A percentile compares a stretch with the other conserved stretches of the same genome.
Conservation (phyloP, 2,329 filamentous ascomycete genomes). For the Fusarium pininemorale region DNA sequence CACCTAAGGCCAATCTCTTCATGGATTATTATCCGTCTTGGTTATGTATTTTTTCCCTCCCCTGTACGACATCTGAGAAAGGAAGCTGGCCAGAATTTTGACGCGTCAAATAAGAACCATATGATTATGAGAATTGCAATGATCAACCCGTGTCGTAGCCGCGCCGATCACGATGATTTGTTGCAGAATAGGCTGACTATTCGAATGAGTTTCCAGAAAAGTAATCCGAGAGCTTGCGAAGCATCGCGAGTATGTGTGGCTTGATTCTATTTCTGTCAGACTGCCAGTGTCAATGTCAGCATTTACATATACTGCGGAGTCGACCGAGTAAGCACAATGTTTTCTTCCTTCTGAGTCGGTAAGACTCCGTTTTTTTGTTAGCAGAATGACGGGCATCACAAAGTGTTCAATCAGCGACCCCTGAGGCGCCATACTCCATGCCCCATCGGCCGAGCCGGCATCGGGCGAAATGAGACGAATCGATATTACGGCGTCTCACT, state of each 20-base stretch:
- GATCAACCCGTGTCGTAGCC: background rate
- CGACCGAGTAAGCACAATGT: conserved; percentile 36
- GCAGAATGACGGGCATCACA: conserved; percentile 25
- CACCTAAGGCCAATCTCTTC: background rate
- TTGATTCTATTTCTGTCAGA: conserved; percentile 8
- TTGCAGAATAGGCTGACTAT: background rate
- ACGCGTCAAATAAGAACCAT: conserved; percentile 7
- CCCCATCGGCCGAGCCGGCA: conserved; percentile 33
- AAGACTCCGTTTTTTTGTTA: conserved; percentile 16
- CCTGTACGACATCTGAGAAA: conserved; percentile 6
- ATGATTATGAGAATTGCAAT: background rate
- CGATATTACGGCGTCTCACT: conserved; percentile 9
- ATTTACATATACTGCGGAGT: conserved; percentile 26
- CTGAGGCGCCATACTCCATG: conserved; percentile 33
- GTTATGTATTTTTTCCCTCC: background rate
- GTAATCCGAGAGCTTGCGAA: background rate
- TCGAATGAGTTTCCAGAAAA: background rate
- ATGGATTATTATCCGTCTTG: background rate
- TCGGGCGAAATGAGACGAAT: conserved; percentile 30
- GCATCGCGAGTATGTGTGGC: background rate
- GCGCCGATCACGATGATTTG: conserved; percentile 4
- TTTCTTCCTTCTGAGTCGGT: conserved; percentile 2
- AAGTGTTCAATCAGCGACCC: conserved; percentile 18
- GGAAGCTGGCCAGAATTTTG: conserved; percentile 20
- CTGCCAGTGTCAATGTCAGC: conserved; percentile 5